These are phyloP conservation scores for Rhypophila decipiens DNA, from an alignment of 495 filamentous ascomycete genomes.

Conservation along the genomic window DNA sequence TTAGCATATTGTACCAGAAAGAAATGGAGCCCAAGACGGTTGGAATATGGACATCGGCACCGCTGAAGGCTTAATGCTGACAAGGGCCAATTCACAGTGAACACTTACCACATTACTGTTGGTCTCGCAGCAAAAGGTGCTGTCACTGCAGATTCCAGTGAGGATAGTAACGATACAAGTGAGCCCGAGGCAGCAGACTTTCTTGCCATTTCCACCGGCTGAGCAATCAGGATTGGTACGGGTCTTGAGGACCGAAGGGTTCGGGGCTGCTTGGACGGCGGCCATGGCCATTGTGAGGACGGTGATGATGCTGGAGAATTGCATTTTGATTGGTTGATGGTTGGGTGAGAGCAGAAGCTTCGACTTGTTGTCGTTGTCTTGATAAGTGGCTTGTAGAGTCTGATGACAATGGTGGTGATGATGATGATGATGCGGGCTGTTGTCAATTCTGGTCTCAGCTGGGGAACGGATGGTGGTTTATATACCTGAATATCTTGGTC, in stretches of 20 bases:
- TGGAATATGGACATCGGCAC: too few species aligned
- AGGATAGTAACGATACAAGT: background rate
- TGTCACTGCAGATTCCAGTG: slow-evolving; percentile 1
- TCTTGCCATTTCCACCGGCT: slow-evolving; percentile 5
- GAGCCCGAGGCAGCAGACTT: slow-evolving; percentile 1
- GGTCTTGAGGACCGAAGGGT: slow-evolving; percentile 4
- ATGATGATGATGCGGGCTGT: slow-evolving; percentile 9
- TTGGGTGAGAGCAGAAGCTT: too few species aligned
- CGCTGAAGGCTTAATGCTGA: background rate
- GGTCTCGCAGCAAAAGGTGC: slow-evolving; percentile 9
- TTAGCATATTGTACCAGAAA: too few species aligned
- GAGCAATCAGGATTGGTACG: background rate
- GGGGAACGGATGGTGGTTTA: slow-evolving; percentile 5
- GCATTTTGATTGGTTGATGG: slow-evolving; percentile 14
- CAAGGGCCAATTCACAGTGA: background rate
- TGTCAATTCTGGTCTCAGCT: background rate
- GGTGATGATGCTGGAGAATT: slow-evolving; percentile 19
- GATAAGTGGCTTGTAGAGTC: background rate
- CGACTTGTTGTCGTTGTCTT: too few species aligned
- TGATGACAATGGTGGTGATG: slow-evolving; percentile 10
- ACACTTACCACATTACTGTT: slow-evolving; percentile 1
- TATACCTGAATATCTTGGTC: too few species aligned
- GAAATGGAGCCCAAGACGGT: too few species aligned
- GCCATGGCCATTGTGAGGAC: slow-evolving; percentile 16
- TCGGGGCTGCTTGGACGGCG: slow-evolving; percentile 9